Evolutionary conservation across 2,329 filamentous ascomycete species (phyloP), one percentile per base, ranked within the genome.

Genomic region (Phyllosticta paracitricarpa): DNA sequence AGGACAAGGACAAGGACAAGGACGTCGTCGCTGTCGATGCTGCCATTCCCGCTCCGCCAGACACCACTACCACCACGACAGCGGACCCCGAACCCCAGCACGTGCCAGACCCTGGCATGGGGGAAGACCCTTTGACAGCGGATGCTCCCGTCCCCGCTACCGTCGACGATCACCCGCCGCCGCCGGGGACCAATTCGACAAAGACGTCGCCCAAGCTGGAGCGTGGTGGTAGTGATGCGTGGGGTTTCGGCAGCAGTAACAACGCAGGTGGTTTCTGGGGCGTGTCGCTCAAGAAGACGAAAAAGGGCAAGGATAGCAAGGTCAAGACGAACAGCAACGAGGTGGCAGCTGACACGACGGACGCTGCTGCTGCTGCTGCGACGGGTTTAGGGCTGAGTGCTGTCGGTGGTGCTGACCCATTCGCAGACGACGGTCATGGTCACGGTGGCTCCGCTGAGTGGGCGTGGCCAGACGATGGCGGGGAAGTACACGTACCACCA

Each of bases 241-340:
- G 65, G 66, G n/a, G n/a, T 8, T 8, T 54, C 61, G 30, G 64
- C 14, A 48, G 40, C 40, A n/a, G 14, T 2, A 48, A 7, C 28
- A 65, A 67, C 61, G 61, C 67, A 53, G 76, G 75, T 54, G 76
- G 73, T 57, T 75, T 75, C 60, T 79, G 75, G 75, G 77, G 77
- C 61, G 71, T 77, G 53, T 75, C 73, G 61, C 68, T 77, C 59
- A 77, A 76, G 66, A 75, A 75, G 62, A 73, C 72, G 7, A 78
- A 76, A 63, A 77, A 77, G 66, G 40, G 12, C 56, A 58, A 55
- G 24, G 60, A 58, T 28, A 30, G 57, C 56, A 26, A 40, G 60
- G 56, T 30, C 10, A 60, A 28, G 51, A 56, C 52, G 55, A 57
- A 60, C 33, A 19, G 40, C 40, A 30, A 8, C 28, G 40, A 48